Base-by-base conservation (phyloP, 345 rosid species). In the Populus ilicifolia region DNA sequence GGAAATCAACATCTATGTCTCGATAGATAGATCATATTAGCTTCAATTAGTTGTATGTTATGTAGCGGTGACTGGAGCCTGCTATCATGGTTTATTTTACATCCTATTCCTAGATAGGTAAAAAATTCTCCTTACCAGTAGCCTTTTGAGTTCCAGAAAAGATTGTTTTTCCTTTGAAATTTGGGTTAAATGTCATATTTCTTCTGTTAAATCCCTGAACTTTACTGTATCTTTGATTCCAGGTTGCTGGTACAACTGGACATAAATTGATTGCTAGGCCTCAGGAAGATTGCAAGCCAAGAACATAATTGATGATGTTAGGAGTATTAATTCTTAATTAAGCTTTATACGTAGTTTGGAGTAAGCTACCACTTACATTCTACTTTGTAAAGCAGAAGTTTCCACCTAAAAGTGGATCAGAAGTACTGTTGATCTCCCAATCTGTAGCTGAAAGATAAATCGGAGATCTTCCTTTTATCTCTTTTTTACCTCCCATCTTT, bases 161-260 rank as follows among this genome's bases (percentile, higher is more conserved):
- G 56, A 50, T 50, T 50, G 17, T 18, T 20, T 8, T 20, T 50
- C 59, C 56, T 50, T 50, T 52, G n/a, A 23, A 6, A 52, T n/a
- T 52, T 18, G 7, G 59, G 20, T 52, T 20, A 0, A 36, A 8
- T 56, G 36, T 33, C 43, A 35, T 13, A 3, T 21, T 66, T 75
- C 38, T n/a, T 48, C 9, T 18, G 39, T 23, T n/a, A 43, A 48
- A n/a, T 33, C 67, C 38, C 74, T 61, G 74, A 73, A 70, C 46
- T 23, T 46, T 48, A 27, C 7, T 52, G 38, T 62, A 5, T 82
- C 35, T 80, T 41, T 30, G 69, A 20, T 70, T 74, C 27, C 85
- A 88, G 93, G 69, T 76, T 84, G 86, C 83, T 86, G 82, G 78
- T 85, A 65, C 87, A 78, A 41, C 27, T 89, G 80, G 78, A 85